Evolutionary conservation across 805 yeast genomes (phyloP).

Genomic region (Metschnikowia corniflorae): DNA sequence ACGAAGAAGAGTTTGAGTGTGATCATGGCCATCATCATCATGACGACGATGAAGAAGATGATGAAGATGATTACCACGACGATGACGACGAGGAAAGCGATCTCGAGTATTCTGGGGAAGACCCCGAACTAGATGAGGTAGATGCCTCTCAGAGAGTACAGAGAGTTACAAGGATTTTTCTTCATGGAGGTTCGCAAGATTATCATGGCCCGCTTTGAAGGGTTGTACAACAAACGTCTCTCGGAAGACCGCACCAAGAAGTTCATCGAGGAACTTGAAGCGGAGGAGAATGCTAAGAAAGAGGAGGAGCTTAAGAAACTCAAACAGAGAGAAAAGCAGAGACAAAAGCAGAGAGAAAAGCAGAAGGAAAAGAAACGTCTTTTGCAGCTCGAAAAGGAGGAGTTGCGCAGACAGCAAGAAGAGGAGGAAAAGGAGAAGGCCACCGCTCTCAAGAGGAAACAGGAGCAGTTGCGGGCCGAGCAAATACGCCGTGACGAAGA

Average conservation of each 20-base stretch:
- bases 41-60: constrained; percentile 22
- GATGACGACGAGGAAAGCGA: too few species aligned
- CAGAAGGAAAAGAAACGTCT: constrained; percentile 65
- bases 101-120: constrained; percentile 20
- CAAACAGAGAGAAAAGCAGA: too few species aligned
- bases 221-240: constrained; percentile 73
- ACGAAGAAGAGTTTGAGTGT: constrained; percentile 6
- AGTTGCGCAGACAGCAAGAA: constrained; percentile 53
- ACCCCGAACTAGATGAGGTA: constrained; percentile 8
- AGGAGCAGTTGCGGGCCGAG: constrained; percentile 34
- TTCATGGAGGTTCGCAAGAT: constrained; percentile 73
- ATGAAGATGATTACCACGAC: too few species aligned
- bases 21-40: constrained; percentile 7
- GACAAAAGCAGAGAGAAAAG: too few species aligned
- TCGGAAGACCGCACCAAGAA: constrained; percentile 70
- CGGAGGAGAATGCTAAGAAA: constrained; percentile 61
- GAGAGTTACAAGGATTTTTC: constrained; percentile 76
- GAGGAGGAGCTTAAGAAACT: constrained; percentile 64
- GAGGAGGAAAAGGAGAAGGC: constrained; percentile 45
- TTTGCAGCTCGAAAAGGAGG: constrained; percentile 61
- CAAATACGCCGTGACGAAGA: constrained; percentile 40
- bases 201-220: constrained; percentile 49
- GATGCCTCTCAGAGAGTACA: constrained; percentile 30
- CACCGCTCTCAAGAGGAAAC: constrained; percentile 25
- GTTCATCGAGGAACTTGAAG: constrained; percentile 65